A percentile compares a stretch with the other conserved stretches of the same genome.
These are phyloP conservation scores for Chamaenerion angustifolium DNA, from an alignment of 345 rosid genomes.

Conservation along the genomic window DNA sequence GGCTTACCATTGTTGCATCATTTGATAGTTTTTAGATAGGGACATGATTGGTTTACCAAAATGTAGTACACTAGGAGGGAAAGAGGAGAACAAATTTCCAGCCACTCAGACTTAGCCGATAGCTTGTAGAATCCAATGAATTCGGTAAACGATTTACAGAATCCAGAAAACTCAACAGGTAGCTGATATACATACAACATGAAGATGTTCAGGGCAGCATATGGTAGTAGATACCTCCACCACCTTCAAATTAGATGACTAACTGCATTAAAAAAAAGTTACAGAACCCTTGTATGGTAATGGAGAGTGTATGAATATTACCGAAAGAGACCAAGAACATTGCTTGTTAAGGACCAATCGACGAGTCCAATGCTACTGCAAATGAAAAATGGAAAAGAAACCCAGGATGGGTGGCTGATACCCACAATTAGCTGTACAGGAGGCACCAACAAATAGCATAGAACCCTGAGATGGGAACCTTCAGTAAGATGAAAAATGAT, in stretches of 20 bases:
- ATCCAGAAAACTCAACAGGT: slow-evolving; percentile 20
- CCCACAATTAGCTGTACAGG: slow-evolving; percentile 32
- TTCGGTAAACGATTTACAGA: slow-evolving; percentile 15
- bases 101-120: slow-evolving; percentile 27
- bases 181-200: slow-evolving; percentile 38
- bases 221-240: slow-evolving; percentile 34
- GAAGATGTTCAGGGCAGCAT: slow-evolving; percentile 34
- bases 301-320: slow-evolving; percentile 11
- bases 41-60: slow-evolving; percentile 21
- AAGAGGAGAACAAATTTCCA: slow-evolving; percentile 29
- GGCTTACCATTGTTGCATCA: no score
- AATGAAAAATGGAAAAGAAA: slow-evolving; percentile 41
- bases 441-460: slow-evolving; percentile 36
- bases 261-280: slow-evolving; percentile 2
- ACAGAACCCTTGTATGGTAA: slow-evolving; percentile 1
- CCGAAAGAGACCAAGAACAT: slow-evolving; percentile 39
- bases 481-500: slow-evolving; percentile 12
- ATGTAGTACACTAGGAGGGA: slow-evolving; percentile 33
- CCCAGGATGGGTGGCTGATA: slow-evolving; percentile 47
- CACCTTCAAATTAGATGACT: slow-evolving; percentile 25
- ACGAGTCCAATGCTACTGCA: slow-evolving; percentile 37
- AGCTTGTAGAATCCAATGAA: slow-evolving; percentile 34
- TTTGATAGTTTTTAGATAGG: no score
- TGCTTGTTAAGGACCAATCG: slow-evolving; percentile 44
- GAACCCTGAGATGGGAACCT: slow-evolving; percentile 38